Evolutionary conservation across 345 rosid genomes (phyloP).

Genomic region (Boechera retrofracta): DNA sequence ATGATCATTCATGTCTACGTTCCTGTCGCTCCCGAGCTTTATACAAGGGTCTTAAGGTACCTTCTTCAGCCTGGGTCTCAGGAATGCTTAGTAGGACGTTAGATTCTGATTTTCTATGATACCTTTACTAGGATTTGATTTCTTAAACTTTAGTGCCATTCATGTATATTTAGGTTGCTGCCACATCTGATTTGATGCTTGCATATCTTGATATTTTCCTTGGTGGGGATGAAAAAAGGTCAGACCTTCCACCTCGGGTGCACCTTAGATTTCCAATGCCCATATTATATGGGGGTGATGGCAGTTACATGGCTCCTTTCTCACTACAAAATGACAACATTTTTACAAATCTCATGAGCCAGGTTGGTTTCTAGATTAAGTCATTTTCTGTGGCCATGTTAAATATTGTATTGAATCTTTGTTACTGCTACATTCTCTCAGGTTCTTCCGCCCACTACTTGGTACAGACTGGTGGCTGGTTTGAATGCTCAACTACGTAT

Average conservation of each 20-base stretch:
- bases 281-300: slow-evolving; percentile 88
- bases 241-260: slow-evolving; percentile 83
- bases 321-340: slow-evolving; percentile 88
- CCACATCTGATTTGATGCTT: slow-evolving; percentile 90
- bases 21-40: slow-evolving; percentile 98
- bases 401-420: slow-evolving; percentile 26
- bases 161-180: slow-evolving; percentile 67
- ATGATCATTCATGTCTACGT: slow-evolving; percentile 95
- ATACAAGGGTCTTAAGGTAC: slow-evolving; percentile 97
- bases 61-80: slow-evolving; percentile 12
- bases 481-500: slow-evolving; percentile 90
- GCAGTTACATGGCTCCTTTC: slow-evolving; percentile 96
- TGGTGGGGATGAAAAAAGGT: slow-evolving; percentile 98
- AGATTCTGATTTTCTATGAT: slow-evolving; percentile 12
- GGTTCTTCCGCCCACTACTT: slow-evolving; percentile 82
- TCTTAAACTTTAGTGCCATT: neutral
- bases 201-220: slow-evolving; percentile 95
- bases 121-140: neutral
- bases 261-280: slow-evolving; percentile 79
- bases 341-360: slow-evolving; percentile 85
- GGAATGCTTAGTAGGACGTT: slow-evolving; percentile 13
- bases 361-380: slow-evolving; percentile 55
- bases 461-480: slow-evolving; percentile 96
- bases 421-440: slow-evolving; percentile 43
- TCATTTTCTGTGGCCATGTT: slow-evolving; percentile 12